Evolutionary conservation across 768 basidiomycete species (phyloP), one percentile per base, ranked within the genome.

Genomic region (Lyophyllum atratum): DNA sequence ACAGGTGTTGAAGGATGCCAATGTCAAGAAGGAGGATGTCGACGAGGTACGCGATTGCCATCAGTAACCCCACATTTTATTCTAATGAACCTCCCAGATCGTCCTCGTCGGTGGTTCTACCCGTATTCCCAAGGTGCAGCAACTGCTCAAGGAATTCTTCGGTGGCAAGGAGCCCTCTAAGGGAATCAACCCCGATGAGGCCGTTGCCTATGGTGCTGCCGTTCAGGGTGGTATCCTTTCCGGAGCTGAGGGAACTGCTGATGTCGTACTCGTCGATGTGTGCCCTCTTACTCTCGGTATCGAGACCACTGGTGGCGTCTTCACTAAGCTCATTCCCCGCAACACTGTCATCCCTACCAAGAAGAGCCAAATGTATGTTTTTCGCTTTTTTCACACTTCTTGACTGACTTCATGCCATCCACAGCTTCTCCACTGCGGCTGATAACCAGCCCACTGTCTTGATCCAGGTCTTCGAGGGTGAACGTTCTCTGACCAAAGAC

Each of bases 161-260:
- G 88, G 85, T 64, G 90, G 93, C 71, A 97, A 92, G 80, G 96
- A 98, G 73, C 95, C 95, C 52, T 95, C 95, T 60, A 95, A 94
- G 83, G 91, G 92, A 63, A 99, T 98, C 80, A 98, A 99, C 84
- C 95, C 95, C 52, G 96, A 99, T 73, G 96, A 99, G 80, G 96
- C 96, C 60, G 96, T 99, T 64, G 95, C 96, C 45, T 98, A 97
- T 68, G 96, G 96, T 83, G 96, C 96, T 61, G 96, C 96, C 53
- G 93, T 98, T 63, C 96, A 99, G 76, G 96, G 93, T 75, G 96
- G 93, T 78, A 96, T 99, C 67, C 91, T 99, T 62, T 90, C 95
- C 47, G 96, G 96, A 60, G 94, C 93, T 67, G 89, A 92, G 70
- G 90, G 89, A 60, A 92, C 92, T 54, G 86, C 85, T 59, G 95